Base-by-base conservation (phyloP, 1,139 yeast genomes). In the Kodamaea ohmeri region DNA sequence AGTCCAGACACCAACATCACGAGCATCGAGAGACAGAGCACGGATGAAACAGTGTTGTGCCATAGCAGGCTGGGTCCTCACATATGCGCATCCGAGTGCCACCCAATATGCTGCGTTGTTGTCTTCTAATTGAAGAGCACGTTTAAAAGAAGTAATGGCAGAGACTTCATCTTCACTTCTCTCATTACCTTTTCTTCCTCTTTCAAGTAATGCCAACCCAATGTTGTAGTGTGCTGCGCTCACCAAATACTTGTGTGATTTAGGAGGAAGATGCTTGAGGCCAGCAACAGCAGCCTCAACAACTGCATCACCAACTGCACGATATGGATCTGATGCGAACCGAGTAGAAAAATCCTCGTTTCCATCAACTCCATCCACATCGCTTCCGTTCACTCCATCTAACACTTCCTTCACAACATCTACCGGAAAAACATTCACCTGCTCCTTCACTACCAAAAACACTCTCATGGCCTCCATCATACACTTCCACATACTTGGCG, bases 21-120 rank as follows among this genome's bases (percentile, higher is more conserved):
- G 76, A 3, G 85, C 76, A 38, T 85, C 83, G 32, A 88, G 61
- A 0, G 87, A 71, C 2, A 81, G 64, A 0, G 97, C 92, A 46
- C 87, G 83, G 48, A 94, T 85, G 51, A 85, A 87, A 56, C 97
- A 88, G 60, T 92, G 98, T 57, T 92, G 99, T 0, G 97, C 71
- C 6, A 88, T 84, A 37, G 75, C 74, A 0, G 92, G 82, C 49
- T 80, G 83, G 4, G 67, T 58, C 2, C 77, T 63, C 34, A 81
- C 71, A 36, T 69, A 70, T 0, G 87, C 81, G 46, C 83, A 74
- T 9, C 97, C 98, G 28, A 90, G 69, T 0, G 86, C 83, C 36
- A 79, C 71, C 99, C 99, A 92, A 42, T 80, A 80, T 22, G 75
- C 79, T 1, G 84, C 67, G 46, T 83, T 84, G 42, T 73, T 76